Evolutionary conservation across 2,329 filamentous ascomycete species (phyloP).

Genomic region (Nigrospora oryzae): DNA sequence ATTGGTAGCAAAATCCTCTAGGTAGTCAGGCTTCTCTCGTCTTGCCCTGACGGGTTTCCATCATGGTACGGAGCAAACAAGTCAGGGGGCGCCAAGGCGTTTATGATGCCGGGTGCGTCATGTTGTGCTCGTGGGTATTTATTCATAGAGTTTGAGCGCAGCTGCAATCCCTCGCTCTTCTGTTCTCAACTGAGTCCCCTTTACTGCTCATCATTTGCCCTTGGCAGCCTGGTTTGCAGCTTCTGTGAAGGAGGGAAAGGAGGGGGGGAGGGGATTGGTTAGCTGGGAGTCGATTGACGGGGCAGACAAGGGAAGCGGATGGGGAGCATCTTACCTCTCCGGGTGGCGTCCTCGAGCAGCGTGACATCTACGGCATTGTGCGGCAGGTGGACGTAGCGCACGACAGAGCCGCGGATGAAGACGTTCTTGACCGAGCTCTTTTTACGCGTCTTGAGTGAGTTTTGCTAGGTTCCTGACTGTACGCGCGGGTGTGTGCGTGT

Average conservation of each 20-base stretch:
- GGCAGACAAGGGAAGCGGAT: neutral
- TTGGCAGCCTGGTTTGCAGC: conserved; percentile 50
- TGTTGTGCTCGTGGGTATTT: too few species aligned
- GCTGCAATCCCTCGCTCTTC: too few species aligned
- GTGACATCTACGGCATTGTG: conserved; percentile 76
- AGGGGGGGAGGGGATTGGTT: neutral
- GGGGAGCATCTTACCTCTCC: conserved; percentile 54
- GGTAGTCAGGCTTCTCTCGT: too few species aligned
- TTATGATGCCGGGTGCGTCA: too few species aligned
- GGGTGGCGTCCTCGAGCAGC: conserved; percentile 81
- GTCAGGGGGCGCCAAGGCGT: too few species aligned
- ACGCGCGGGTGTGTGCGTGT: too few species aligned
- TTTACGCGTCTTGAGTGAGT: neutral
- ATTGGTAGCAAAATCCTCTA: conserved; percentile 22
- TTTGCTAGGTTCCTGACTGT: neutral
- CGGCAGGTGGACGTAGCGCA: conserved; percentile 85
- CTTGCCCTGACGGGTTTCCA: too few species aligned
- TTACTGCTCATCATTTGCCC: conserved; percentile 32
- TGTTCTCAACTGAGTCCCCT: neutral
- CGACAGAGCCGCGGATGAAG: conserved; percentile 88
- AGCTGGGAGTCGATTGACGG: neutral
- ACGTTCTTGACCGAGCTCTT: conserved; percentile 82
- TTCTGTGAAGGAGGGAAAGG: conserved; percentile 27
- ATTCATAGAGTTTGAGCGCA: too few species aligned
- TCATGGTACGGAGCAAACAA: too few species aligned